These are phyloP conservation scores for Phytopythium chamaehyphon DNA, from an alignment of 352 stramenopile species.

Conservation along the genomic window DNA sequence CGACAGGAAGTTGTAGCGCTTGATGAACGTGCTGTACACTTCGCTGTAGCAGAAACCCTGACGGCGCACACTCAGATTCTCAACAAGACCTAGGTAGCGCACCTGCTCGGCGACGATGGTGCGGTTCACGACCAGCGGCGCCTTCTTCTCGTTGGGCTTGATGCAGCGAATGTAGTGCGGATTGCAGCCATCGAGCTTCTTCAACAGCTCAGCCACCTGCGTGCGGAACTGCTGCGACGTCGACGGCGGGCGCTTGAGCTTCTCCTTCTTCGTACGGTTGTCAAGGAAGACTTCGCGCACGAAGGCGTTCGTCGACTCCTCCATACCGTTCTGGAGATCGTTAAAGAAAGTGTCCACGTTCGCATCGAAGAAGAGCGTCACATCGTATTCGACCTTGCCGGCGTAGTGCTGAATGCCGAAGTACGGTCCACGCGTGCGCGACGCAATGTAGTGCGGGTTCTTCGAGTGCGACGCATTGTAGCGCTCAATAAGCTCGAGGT, in stretches of 20 bases:
- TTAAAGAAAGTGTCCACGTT: slow-evolving; percentile 88
- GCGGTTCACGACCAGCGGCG: slow-evolving; percentile 61
- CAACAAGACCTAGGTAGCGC: slow-evolving; percentile 75
- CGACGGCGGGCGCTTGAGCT: slow-evolving; percentile 79
- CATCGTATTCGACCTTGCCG: slow-evolving; percentile 84
- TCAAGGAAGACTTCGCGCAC: slow-evolving; percentile 81
- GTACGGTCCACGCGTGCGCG: slow-evolving; percentile 58
- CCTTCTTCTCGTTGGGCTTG: slow-evolving; percentile 88
- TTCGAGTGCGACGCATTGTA: slow-evolving; percentile 65
- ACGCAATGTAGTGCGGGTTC: slow-evolving; percentile 76
- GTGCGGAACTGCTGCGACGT: slow-evolving; percentile 81
- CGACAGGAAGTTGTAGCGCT: slow-evolving; percentile 85
- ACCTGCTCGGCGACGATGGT: slow-evolving; percentile 73
- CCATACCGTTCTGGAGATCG: slow-evolving; percentile 71
- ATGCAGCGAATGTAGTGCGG: slow-evolving; percentile 91
- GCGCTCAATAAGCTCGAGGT: slow-evolving; percentile 73
- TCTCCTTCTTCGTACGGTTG: slow-evolving; percentile 69
- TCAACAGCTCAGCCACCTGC: slow-evolving; percentile 78
- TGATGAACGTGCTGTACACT: slow-evolving; percentile 74
- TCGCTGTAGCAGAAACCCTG: slow-evolving; percentile 84
- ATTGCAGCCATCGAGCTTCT: slow-evolving; percentile 83
- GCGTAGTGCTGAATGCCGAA: slow-evolving; percentile 86
- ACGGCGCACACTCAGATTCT: slow-evolving; percentile 81
- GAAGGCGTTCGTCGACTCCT: slow-evolving; percentile 63
- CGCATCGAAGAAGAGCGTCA: slow-evolving; percentile 80